Evolutionary conservation across 139 green algal genomes (phyloP), one percentile per base, ranked within the genome.

Genomic region (Closterium sp.): DNA sequence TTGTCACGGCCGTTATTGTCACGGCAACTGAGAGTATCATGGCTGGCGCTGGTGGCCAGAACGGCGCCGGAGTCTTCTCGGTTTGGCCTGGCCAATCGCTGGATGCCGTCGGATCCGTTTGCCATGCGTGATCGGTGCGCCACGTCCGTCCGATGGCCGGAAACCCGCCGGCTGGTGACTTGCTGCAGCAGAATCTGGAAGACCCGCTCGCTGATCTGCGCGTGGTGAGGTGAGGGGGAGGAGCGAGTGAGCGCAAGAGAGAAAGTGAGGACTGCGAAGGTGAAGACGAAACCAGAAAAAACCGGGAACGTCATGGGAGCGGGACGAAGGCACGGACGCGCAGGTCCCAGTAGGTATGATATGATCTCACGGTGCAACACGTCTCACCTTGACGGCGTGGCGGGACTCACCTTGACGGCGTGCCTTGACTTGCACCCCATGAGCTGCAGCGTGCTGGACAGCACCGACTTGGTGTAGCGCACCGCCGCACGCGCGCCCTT

Each of bases 361-460:
- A 0, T 50, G 38, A 50, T n/a, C n/a, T n/a, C n/a, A 0, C 38
- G 4, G 38, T 50, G 38, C 38, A 50, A 0, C 38, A 50, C 38
- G 0, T n/a, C n/a, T n/a, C n/a, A n/a, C n/a, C n/a, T n/a, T 62
- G 42, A 62, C 42, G 42, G 42, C 42, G 42, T 5, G 19, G 2
- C 0, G 2, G 62, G 19, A 27, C 31, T 62, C 3, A 96, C 95
- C 92, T 97, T 97, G 92, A 97, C 89, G 9, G 97, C 96, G 13
- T 96, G 93, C 1, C 96, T 94, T 1, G 96, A 95, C 89, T 98
- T 98, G 94, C 95, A 97, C 9, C 97, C 97, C 92, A 97, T 96
- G 24, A 97, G 91, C 90, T 96, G 96, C 38, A 98, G 94, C n/a
- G 96, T 95, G 24, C 89, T 95, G 2, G 95, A 95, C 30, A 98